These are phyloP conservation scores for Cucurbita ficifolia DNA, from an alignment of 306 rosid genomes.

Conservation along the genomic window DNA sequence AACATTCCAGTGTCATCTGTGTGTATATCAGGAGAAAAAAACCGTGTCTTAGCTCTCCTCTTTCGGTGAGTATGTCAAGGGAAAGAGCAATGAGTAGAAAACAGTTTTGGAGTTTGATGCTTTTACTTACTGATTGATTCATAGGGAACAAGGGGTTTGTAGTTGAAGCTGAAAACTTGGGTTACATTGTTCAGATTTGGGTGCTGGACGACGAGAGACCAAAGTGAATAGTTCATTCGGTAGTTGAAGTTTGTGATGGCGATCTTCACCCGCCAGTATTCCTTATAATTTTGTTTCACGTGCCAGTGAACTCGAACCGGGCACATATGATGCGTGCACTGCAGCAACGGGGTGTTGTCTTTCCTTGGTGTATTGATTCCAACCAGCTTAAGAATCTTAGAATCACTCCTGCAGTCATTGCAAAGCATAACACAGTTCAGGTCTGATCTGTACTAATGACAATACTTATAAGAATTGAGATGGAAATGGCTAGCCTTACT, in stretches of 20 bases:
- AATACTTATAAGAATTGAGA: neutral
- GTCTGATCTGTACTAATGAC: neutral
- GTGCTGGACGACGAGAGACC: conserved; percentile 83
- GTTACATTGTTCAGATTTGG: conserved; percentile 87
- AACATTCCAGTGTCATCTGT: conserved; percentile 97
- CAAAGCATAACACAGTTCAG: conserved; percentile 3
- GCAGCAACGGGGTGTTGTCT: conserved; percentile 50
- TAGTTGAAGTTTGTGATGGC: conserved; percentile 74
- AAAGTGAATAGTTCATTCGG: conserved; percentile 57
- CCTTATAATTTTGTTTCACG: conserved; percentile 66
- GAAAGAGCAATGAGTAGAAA: neutral
- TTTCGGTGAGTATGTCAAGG: neutral
- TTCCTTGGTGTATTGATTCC: conserved; percentile 59
- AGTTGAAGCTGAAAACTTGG: conserved; percentile 84
- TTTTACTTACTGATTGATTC: conserved; percentile 56
- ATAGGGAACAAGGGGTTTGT: conserved; percentile 71
- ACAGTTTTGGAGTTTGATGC: neutral
- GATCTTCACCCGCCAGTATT: conserved; percentile 81
- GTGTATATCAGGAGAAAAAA: conserved; percentile 15
- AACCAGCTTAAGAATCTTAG: conserved; percentile 51
- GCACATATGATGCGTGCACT: conserved; percentile 94
- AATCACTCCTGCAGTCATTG: conserved; percentile 35
- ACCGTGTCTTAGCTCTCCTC: neutral
- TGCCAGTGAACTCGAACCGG: conserved; percentile 91
- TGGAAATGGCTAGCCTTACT: conserved; percentile 26